Percentiles rank a stretch among this genome's conserved stretches.
Conservation (phyloP, 176 grass and related monocot genomes). For the Poa pratensis region DNA sequence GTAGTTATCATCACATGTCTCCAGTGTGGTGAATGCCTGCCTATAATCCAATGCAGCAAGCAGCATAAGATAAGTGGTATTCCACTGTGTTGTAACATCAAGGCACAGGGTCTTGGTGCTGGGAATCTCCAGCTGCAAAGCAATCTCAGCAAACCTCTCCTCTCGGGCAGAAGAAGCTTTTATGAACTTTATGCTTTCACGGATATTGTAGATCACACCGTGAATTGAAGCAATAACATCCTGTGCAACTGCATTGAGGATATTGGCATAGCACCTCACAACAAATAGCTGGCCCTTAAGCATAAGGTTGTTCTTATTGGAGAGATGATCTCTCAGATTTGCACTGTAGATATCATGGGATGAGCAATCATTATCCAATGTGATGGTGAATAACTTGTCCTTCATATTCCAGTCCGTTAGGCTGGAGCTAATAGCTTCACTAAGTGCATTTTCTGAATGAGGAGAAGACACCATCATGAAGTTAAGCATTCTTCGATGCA, state of each 20-base stretch:
- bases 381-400: slow-evolving; percentile 82
- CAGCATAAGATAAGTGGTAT: slow-evolving; percentile 88
- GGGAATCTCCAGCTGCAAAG: slow-evolving; percentile 70
- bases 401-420: slow-evolving; percentile 84
- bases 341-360: slow-evolving; percentile 98
- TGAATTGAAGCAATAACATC: slow-evolving; percentile 91
- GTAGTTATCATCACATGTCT: slow-evolving; percentile 86
- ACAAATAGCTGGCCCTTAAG: slow-evolving; percentile 90
- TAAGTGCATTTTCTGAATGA: slow-evolving; percentile 89
- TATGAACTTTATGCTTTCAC: slow-evolving; percentile 91
- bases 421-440: slow-evolving; percentile 70
- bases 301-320: slow-evolving; percentile 84
- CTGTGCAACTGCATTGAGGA: slow-evolving; percentile 71
- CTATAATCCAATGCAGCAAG: slow-evolving; percentile 83
- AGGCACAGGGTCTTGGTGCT: slow-evolving; percentile 73
- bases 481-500: slow-evolving; percentile 81
- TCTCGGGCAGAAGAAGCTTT: slow-evolving; percentile 74
- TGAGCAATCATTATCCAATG: slow-evolving; percentile 84
- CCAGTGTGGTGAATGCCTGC: slow-evolving; percentile 68
- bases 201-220: slow-evolving; percentile 83
- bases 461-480: slow-evolving; percentile 97
- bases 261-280: slow-evolving; percentile 83
- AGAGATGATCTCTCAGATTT: slow-evolving; percentile 77
- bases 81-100: slow-evolving; percentile 90
- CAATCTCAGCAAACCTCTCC: slow-evolving; percentile 80